Percentiles rank a stretch among this genome's conserved stretches.
phyloP scores from a whole-genome alignment of 208 protist species.

The Wallacemonas sp. region DNA sequence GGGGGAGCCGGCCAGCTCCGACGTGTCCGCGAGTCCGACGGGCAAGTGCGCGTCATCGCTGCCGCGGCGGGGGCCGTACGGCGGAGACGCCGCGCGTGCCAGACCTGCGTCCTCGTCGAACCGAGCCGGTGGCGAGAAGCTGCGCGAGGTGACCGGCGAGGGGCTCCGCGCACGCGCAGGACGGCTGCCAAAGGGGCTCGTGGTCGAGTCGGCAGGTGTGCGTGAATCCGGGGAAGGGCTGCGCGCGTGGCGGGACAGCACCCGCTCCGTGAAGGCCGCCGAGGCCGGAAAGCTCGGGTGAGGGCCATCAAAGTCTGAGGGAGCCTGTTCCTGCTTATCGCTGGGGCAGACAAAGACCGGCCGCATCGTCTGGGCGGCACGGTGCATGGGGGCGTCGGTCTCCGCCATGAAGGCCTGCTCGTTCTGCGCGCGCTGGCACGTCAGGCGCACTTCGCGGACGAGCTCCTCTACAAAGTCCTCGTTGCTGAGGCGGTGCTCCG shows the following conservation, averaged over 20 bases:
- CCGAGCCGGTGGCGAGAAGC: not conserved
- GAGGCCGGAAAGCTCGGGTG: too few relatives aligned
- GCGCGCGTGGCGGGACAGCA: too few relatives aligned
- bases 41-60: not conserved
- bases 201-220: too few relatives aligned
- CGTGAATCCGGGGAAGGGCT: too few relatives aligned
- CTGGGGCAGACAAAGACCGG: conserved; percentile 12
- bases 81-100: too few relatives aligned
- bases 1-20: not conserved
- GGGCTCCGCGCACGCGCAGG: conserved; percentile 21
- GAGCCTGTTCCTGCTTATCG: not conserved
- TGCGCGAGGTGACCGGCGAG: conserved; percentile 19
- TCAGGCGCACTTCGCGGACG: conserved; percentile 16
- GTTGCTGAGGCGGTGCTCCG: conserved; percentile 14
- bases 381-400: not conserved
- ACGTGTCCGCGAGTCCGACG: not conserved
- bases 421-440: conserved; percentile 16
- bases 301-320: too few relatives aligned
- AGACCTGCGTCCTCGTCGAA: too few relatives aligned
- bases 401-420: conserved; percentile 5
- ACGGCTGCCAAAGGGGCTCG: too few relatives aligned
- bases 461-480: conserved; percentile 23
- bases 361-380: not conserved
- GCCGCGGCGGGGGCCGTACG: too few relatives aligned
- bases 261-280: too few relatives aligned